Evolutionary conservation across 2,329 filamentous ascomycete species (phyloP), one percentile per base, ranked within the genome.

Genomic region (Sarocladiaceae sp.): DNA sequence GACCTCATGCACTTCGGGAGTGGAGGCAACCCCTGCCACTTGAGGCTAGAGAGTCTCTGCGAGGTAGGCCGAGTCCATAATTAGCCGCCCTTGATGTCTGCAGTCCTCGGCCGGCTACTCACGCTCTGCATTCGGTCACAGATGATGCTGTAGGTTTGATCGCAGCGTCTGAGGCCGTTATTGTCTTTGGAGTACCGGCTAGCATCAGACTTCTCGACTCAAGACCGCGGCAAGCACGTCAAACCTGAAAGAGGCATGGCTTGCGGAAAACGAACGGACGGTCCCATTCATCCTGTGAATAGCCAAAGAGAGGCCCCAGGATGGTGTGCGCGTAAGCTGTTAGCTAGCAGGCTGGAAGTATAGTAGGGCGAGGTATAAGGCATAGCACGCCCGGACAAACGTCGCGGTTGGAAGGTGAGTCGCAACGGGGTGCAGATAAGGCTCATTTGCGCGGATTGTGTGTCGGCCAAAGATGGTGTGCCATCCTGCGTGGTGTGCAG

Each of bases 381-480:
- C 29, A 12, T 41, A 24, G 9, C 24, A 41, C 10, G 20, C 19
- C 26, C 24, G 26, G n/a, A 12, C 6, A 9, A 5, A 11, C 34
- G 10, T 9, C 9, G 10, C 16, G 34, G 19, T 26, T n/a, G 34
- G 33, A 19, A 4, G 23, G 15, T 23, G 21, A 15, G 16, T 29
- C 23, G n/a, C n/a, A 15, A 41, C 20, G 21, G 37, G 10, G 23
- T 41, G 37, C 23, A 41, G 37, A 41, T 41, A 41, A 41, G 37
- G 23, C 37, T n/a, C n/a, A n/a, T n/a, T n/a, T n/a, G n/a, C n/a
- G n/a, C n/a, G 37, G 23, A 18, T 41, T n/a, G 13, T 15, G 20
- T 4, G 9, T 24, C 15, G 18, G 23, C 11, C 23, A 18, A 41
- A 19, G 37, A n/a, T 41, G 15, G n/a, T 19, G n/a, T 41, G 6